Base-by-base conservation (phyloP, 1,284 basidiomycete species). In the Pyrrhoderma noxium region DNA sequence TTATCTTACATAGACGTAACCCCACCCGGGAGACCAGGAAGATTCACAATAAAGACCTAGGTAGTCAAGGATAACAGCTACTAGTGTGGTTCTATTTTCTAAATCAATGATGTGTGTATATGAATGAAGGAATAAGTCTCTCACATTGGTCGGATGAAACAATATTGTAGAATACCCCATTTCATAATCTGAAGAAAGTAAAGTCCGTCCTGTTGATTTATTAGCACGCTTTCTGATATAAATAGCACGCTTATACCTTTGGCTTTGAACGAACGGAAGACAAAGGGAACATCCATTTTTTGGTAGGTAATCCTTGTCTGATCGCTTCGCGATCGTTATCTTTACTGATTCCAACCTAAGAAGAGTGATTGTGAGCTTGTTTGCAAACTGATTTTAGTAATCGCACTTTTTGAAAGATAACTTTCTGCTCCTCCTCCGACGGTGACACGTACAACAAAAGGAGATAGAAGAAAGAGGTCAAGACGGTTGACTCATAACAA, bases 141-240 rank as follows among this genome's bases (percentile, higher is more conserved):
- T 31, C 27, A 37, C 22, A 36, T 45, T 13, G 36, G 34, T 23
- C 19, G 27, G 18, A 38, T 22, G n/a, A 13, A 18, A 51, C 1
- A n/a, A 14, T 5, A 16, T n/a, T 16, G 14, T 48, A 43, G 35
- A 68, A 90, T 79, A 16, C 78, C 80, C 79, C 85, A 85, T 65
- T 89, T 89, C 80, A 86, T 85, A 44, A 85, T 64, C 62, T 87
- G 85, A 35, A 90, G 65, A 60, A 89, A 89, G 57, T 82, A 80
- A 14, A 88, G 64, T 0, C 80, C 83, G 59, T 83, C 79, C 76
- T 82, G 27, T n/a, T 35, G 16, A 2, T 5, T 18, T 52, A 31
- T 31, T 5, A 18, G 19, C 23, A 40, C 34, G 36, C 9, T 16
- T 23, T 22, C 47, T 41, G 41, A 41, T 16, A 34, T 31, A 31